Conservation (phyloP, 306 rosid species). For the Ormosia semicastrata region DNA sequence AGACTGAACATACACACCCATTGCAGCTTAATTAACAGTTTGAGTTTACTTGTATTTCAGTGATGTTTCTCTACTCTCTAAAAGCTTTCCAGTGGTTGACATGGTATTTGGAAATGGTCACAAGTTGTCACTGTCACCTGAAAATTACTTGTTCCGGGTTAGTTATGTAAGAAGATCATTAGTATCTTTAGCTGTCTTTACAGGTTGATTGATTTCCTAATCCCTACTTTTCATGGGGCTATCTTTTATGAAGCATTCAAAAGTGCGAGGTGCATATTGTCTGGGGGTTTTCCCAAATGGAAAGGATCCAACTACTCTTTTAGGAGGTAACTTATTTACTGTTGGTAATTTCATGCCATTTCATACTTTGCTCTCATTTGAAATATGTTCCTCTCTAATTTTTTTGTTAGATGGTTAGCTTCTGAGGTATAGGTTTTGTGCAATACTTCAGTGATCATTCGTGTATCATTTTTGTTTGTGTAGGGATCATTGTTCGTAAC, state of each 20-base stretch:
- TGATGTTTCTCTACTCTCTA: conserved; percentile 56
- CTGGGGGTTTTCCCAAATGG: conserved; percentile 84
- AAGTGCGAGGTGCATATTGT: conserved; percentile 88
- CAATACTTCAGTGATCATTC: not conserved
- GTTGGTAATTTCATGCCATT: conserved; percentile 11
- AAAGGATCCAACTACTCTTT: conserved; percentile 89
- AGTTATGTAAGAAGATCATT: conserved; percentile 32
- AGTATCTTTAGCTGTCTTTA: conserved; percentile 11
- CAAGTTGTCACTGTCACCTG: conserved; percentile 80
- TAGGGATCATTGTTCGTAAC: conserved; percentile 91
- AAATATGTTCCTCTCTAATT: conserved; percentile 11
- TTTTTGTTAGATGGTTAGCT: conserved; percentile 2
- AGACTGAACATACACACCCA: not conserved
- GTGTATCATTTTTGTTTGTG: conserved; percentile 13
- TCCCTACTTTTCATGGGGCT: conserved; percentile 25
- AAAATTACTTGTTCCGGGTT: conserved; percentile 91
- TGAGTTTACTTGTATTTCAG: conserved; percentile 47
- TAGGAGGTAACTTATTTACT: conserved; percentile 71
- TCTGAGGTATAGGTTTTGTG: conserved; percentile 12
- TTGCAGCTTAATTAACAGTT: conserved; percentile 31
- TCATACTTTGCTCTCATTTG: not conserved
- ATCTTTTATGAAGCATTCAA: conserved; percentile 74
- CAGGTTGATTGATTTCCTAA: conserved; percentile 16
- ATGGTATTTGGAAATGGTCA: conserved; percentile 83
- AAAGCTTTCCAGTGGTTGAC: conserved; percentile 81